A percentile compares a stretch with the other conserved stretches of the same genome.
These are phyloP conservation scores for Carex cristatella DNA, from an alignment of 176 grass and related monocot species.

Conservation along the genomic window DNA sequence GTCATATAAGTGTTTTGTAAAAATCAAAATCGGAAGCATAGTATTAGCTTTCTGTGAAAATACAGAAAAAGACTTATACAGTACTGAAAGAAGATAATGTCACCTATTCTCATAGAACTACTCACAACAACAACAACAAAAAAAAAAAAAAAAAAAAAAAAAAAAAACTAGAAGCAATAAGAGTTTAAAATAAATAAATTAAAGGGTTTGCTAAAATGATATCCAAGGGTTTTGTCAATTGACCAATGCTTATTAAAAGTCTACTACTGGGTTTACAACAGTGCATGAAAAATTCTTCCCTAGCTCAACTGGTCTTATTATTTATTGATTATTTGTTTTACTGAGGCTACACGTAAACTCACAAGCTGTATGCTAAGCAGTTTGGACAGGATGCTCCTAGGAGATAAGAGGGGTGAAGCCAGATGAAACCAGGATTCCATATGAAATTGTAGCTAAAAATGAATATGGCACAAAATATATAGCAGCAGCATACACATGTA, in stretches of 20 bases:
- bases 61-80: not conserved
- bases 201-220: not conserved
- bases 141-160: not conserved
- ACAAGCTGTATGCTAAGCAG: not conserved
- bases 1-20: not conserved
- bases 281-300: not conserved
- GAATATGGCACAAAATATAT: not conserved
- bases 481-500: not conserved
- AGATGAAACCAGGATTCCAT: not conserved
- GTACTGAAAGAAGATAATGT: not conserved
- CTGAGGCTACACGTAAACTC: not conserved
- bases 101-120: not conserved
- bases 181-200: not conserved
- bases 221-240: not conserved
- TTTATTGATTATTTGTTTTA: not conserved
- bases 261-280: not conserved
- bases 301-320: not conserved
- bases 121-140: too few relatives aligned
- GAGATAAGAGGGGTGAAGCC: not conserved
- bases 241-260: not conserved
- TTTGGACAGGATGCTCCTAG: not conserved
- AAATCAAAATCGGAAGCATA: not conserved
- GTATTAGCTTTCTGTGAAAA: not conserved
- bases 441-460: not conserved
- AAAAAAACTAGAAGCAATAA: not conserved